Conservation (phyloP, 345 rosid species). For the Alliaria petiolata region DNA sequence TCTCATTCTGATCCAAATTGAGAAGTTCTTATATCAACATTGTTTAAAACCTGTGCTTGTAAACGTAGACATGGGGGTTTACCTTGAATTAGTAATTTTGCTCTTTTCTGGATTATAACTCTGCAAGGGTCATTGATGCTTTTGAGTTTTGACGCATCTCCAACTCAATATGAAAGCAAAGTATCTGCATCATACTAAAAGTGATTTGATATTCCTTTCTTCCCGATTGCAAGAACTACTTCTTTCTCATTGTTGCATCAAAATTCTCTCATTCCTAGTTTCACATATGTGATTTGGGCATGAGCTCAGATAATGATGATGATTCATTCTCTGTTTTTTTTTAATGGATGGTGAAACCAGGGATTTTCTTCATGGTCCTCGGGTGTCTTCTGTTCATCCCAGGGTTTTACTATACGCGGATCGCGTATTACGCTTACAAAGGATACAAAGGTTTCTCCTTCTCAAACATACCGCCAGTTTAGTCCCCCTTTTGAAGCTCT, state of each 20-base stretch:
- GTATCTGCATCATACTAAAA: not conserved
- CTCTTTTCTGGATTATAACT: not conserved
- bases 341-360: constrained; percentile 37
- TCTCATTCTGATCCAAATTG: too few relatives aligned
- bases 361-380: constrained; percentile 78
- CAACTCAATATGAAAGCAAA: not conserved
- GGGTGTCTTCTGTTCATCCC: constrained; percentile 90
- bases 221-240: not conserved
- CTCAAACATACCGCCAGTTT: constrained; percentile 86
- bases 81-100: not conserved
- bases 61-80: not conserved
- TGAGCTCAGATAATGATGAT: not conserved
- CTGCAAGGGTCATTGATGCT: not conserved
- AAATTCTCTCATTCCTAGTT: not conserved
- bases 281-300: not conserved
- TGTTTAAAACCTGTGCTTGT: not conserved
- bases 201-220: not conserved
- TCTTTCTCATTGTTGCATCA: not conserved
- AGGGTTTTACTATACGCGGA: constrained; percentile 87
- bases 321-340: not conserved
- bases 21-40: not conserved
- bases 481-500: constrained; percentile 4
- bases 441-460: constrained; percentile 98
- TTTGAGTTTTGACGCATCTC: constrained; percentile 4
- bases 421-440: constrained; percentile 92